Evolutionary conservation across 2,329 filamentous ascomycete species (phyloP).

Genomic region (Xylaria polymorpha): DNA sequence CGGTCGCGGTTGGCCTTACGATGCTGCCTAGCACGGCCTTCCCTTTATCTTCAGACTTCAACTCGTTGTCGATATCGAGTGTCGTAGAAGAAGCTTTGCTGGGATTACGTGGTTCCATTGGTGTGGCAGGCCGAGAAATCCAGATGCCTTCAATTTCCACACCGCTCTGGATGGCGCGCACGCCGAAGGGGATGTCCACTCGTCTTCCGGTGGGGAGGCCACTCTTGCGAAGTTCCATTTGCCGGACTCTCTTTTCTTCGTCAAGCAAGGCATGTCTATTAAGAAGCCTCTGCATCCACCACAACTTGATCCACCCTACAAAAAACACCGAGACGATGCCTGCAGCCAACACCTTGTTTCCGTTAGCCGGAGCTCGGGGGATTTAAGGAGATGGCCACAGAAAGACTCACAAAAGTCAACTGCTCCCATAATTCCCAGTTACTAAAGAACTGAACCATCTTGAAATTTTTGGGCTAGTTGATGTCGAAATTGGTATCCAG

Average conservation of each 20-base stretch:
- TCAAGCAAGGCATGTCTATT: conserved; percentile 72
- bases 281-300: conserved; percentile 66
- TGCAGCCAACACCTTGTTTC: conserved; percentile 73
- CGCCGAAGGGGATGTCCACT: conserved; percentile 83
- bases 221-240: conserved; percentile 65
- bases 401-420: conserved; percentile 81
- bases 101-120: conserved; percentile 45
- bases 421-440: conserved; percentile 88
- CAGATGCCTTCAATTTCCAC: conserved; percentile 88
- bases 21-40: conserved; percentile 32
- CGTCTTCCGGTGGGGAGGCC: conserved; percentile 59
- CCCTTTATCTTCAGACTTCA: conserved; percentile 47
- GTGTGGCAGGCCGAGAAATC: conserved; percentile 68
- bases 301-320: conserved; percentile 75
- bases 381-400: background rate
- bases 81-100: conserved; percentile 45
- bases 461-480: conserved; percentile 41
- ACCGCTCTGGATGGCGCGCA: conserved; percentile 85
- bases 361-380: conserved; percentile 38
- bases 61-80: conserved; percentile 41
- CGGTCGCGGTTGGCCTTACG: conserved; percentile 36
- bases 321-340: conserved; percentile 77
- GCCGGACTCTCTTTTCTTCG: conserved; percentile 69
- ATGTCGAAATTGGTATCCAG: conserved; percentile 41
- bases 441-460: conserved; percentile 67